Base-by-base conservation (phyloP, 352 stramenopile species). In the Phytophthora palmivora region DNA sequence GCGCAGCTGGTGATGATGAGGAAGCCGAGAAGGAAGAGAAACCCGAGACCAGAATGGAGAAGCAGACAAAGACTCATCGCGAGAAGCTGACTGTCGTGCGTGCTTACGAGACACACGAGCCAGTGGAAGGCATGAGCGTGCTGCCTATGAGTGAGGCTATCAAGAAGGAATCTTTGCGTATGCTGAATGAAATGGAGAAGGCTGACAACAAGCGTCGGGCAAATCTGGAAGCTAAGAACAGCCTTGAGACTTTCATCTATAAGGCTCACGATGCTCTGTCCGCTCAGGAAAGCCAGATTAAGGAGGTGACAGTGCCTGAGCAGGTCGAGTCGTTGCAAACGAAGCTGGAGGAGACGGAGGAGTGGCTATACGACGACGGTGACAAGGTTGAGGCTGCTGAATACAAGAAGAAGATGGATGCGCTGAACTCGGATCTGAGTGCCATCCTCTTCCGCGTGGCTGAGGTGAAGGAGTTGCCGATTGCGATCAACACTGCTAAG, bases 281-380 rank as follows among this genome's bases (percentile, higher is more conserved):
- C 15, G 65, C 70, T 2, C 70, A 91, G 50, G 90, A 98, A 38
- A 79, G 91, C 14, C 76, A 88, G 49, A 72, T 91, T 14, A 87
- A 96, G 46, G 44, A 84, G 14, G 75, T 98, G 58, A 84, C 74
- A 42, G 83, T 87, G 16, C 76, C 97, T 1, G 88, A 97, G 41
- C 89, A 98, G 63, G 74, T 95, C 11, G 89, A 96, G 51, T 72
- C 84, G 15, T 61, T 98, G 24, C 51, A 68, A 21, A 74, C 80
- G 21, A 77, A 87, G 57, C 74, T 95, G 0, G 77, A 89, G 30
- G 87, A 92, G 57, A 91, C 87, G 5, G 89, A 97, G 61, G 91
- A 97, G 32, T 98, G 95, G 95, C 70, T 98, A 49, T 97, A 97
- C 67, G 90, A 98, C 38, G 92, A 98, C 33, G 92, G 88, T 42